phyloP scores from a whole-genome alignment of 1,139 yeast genomes.

The Zygoascus sp. region DNA sequence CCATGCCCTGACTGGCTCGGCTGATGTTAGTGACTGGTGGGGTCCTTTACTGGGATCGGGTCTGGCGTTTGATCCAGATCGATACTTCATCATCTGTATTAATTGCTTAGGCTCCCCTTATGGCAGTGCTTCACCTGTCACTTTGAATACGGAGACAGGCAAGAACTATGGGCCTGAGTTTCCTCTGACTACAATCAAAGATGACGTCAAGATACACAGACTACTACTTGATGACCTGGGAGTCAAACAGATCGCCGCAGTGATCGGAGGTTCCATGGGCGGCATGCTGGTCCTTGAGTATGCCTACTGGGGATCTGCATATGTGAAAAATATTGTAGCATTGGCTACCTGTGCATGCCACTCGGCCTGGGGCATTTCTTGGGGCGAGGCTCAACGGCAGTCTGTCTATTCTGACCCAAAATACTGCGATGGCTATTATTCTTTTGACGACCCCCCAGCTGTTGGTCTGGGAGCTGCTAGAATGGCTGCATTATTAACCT shows the following conservation, averaged over 20 bases:
- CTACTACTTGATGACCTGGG: slow-evolving; percentile 68
- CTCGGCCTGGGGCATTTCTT: slow-evolving; percentile 97
- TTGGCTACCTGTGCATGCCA: slow-evolving; percentile 92
- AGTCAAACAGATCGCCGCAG: slow-evolving; percentile 71
- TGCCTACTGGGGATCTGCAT: slow-evolving; percentile 64
- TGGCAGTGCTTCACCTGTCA: slow-evolving; percentile 90
- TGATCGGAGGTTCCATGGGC: slow-evolving; percentile 98
- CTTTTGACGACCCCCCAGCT: slow-evolving; percentile 69
- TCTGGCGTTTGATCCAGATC: slow-evolving; percentile 84
- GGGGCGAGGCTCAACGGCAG: slow-evolving; percentile 98
- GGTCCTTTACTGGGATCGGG: slow-evolving; percentile 88
- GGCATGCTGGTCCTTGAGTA: slow-evolving; percentile 97
- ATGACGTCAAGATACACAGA: slow-evolving; percentile 78
- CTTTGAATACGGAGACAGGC: slow-evolving; percentile 67
- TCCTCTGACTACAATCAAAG: slow-evolving; percentile 87
- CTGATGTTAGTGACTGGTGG: slow-evolving; percentile 98
- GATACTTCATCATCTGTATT: slow-evolving; percentile 79
- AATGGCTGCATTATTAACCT: slow-evolving; percentile 92
- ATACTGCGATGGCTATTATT: slow-evolving; percentile 82
- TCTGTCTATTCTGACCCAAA: slow-evolving; percentile 92
- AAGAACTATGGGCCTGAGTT: slow-evolving; percentile 88
- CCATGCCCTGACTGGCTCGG: slow-evolving; percentile 93
- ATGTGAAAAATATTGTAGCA: slow-evolving; percentile 70
- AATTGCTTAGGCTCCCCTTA: slow-evolving; percentile 94
- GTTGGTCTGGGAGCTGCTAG: slow-evolving; percentile 93